These are phyloP conservation scores for Komagataella mondaviorum DNA, from an alignment of 805 yeast species.

Conservation along the genomic window DNA sequence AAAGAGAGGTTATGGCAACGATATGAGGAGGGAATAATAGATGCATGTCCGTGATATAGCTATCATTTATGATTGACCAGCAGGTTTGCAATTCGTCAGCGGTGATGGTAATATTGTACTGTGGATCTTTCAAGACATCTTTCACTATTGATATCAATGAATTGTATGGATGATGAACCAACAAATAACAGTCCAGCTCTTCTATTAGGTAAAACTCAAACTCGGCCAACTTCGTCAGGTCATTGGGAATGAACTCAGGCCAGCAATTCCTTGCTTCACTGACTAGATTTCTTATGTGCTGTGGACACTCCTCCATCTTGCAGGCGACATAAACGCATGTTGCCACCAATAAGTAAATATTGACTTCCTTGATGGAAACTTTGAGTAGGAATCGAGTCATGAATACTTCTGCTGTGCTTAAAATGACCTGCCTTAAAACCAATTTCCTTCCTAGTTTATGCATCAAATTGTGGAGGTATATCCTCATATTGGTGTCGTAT, in stretches of 20 bases:
- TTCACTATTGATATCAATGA: slow-evolving; percentile 40
- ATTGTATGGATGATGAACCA: slow-evolving; percentile 68
- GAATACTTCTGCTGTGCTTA: slow-evolving; percentile 84
- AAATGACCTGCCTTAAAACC: slow-evolving; percentile 65
- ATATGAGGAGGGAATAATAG: slow-evolving; percentile 82
- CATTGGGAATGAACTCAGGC: slow-evolving; percentile 93
- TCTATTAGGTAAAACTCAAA: slow-evolving; percentile 90
- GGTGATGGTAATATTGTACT: slow-evolving; percentile 18
- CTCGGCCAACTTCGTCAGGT: slow-evolving; percentile 83
- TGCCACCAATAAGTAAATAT: slow-evolving; percentile 67
- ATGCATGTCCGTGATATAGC: slow-evolving; percentile 79
- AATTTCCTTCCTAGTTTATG: slow-evolving; percentile 67
- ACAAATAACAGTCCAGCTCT: slow-evolving; percentile 61
- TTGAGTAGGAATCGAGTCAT: slow-evolving; percentile 62
- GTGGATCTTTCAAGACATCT: slow-evolving; percentile 23
- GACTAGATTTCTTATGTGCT: slow-evolving; percentile 73
- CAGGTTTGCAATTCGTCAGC: slow-evolving; percentile 68
- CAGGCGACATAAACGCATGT: slow-evolving; percentile 83
- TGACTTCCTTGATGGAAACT: slow-evolving; percentile 69
- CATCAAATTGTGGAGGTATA: slow-evolving; percentile 58
- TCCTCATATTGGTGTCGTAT: slow-evolving; percentile 52
- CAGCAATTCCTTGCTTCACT: slow-evolving; percentile 80
- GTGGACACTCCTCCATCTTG: slow-evolving; percentile 92
- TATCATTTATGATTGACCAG: slow-evolving; percentile 86
- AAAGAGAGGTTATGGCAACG: slow-evolving; percentile 71